Evolutionary conservation across 73 alveolate species (phyloP).

Genomic region (Tetrahymena thermophila): DNA sequence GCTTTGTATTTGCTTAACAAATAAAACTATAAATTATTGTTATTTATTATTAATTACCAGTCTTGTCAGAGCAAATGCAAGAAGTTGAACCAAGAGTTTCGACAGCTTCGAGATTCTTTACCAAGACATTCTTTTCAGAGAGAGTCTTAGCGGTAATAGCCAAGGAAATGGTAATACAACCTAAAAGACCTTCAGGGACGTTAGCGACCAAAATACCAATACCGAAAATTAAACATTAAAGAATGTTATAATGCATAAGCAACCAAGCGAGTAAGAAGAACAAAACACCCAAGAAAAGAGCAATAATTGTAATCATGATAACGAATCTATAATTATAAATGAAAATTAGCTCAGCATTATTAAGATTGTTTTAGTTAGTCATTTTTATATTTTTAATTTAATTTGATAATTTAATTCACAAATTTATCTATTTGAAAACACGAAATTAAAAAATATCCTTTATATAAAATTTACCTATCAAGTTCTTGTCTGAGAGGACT

Average conservation of each 20-base stretch:
- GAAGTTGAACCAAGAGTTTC: constrained; percentile 94
- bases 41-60: constrained; percentile 83
- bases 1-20: neutral
- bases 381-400: no score
- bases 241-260: constrained; percentile 66
- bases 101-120: constrained; percentile 89
- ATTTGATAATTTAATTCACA: no score
- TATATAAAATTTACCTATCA: neutral
- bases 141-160: constrained; percentile 95
- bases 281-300: constrained; percentile 79
- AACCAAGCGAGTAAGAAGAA: constrained; percentile 80
- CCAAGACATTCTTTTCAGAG: constrained; percentile 82
- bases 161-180: constrained; percentile 86
- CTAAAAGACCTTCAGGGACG: constrained; percentile 95
- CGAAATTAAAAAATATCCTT: neutral
- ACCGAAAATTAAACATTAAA: constrained; percentile 75
- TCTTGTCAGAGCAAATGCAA: constrained; percentile 93
- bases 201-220: constrained; percentile 97
- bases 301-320: constrained; percentile 84
- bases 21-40: no score
- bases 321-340: constrained; percentile 58
- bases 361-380: neutral
- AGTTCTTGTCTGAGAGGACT: constrained; percentile 30
- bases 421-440: neutral
- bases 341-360: neutral